Evolutionary conservation across 768 basidiomycete species (phyloP).

Genomic region (Auriscalpium microsporum): DNA sequence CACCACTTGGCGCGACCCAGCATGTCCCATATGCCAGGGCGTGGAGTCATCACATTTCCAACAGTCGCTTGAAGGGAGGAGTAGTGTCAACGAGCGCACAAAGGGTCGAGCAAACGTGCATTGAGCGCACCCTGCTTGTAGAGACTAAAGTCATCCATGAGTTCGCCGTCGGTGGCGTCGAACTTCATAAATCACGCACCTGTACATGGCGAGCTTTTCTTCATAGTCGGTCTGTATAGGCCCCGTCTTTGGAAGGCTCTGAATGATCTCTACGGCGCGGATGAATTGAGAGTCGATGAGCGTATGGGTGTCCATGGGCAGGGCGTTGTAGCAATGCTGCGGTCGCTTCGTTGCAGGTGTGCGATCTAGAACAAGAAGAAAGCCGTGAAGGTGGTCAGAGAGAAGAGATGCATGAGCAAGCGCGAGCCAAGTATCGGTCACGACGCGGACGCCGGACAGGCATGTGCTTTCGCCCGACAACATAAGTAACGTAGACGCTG

Average conservation of each 20-base stretch:
- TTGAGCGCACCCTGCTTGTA: constrained; percentile 77
- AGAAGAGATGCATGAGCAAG: too few species aligned
- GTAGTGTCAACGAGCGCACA: neutral
- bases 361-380: neutral
- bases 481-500: too few species aligned
- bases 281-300: constrained; percentile 83
- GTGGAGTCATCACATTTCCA: constrained; percentile 71
- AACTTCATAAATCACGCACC: constrained; percentile 33
- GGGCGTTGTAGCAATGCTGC: too few species aligned
- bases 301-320: constrained; percentile 49
- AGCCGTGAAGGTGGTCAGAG: neutral
- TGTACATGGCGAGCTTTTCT: constrained; percentile 91
- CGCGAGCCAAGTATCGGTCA: too few species aligned
- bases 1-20: constrained; percentile 91
- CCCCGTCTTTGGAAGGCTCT: constrained; percentile 85
- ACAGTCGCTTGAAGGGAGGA: constrained; percentile 56
- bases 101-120: neutral
- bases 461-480: too few species aligned
- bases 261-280: constrained; percentile 90
- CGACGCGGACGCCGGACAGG: too few species aligned
- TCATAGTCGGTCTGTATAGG: constrained; percentile 95
- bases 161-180: neutral
- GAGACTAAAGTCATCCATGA: constrained; percentile 37
- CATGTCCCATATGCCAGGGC: constrained; percentile 88
- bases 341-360: neutral